Conservation (phyloP, 306 rosid genomes). For the Luffa aegyptiaca region DNA sequence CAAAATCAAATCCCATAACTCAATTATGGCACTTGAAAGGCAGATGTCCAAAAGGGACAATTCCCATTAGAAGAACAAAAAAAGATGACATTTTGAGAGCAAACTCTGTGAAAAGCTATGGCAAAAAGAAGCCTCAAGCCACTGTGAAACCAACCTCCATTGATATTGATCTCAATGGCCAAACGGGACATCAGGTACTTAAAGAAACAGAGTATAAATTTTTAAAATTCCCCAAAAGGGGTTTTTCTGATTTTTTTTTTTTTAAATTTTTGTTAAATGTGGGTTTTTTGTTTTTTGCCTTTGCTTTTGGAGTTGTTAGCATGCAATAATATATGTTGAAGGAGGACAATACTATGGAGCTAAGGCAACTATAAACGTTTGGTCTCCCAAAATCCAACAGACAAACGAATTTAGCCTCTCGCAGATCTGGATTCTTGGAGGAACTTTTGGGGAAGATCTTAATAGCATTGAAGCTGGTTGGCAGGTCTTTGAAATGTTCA, state of each 20-base stretch:
- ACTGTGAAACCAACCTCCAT: conserved; percentile 75
- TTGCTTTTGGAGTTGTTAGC: conserved; percentile 36
- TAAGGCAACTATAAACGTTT: conserved; percentile 88
- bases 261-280: not conserved
- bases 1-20: conserved; percentile 28
- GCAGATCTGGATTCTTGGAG: conserved; percentile 93
- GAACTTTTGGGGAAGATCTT: conserved; percentile 85
- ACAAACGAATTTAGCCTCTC: conserved; percentile 92
- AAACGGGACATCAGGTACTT: conserved; percentile 89
- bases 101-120: conserved; percentile 68
- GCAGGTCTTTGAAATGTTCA: conserved; percentile 49
- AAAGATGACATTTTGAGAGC: conserved; percentile 73
- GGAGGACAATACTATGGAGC: conserved; percentile 92
- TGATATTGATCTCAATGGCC: conserved; percentile 64
- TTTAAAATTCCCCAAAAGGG: too few relatives aligned
- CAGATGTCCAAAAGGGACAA: conserved; percentile 70
- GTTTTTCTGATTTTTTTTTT: not conserved
- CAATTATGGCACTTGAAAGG: conserved; percentile 87
- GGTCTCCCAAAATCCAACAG: conserved; percentile 91
- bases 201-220: not conserved
- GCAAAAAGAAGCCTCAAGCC: conserved; percentile 72
- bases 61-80: conserved; percentile 79
- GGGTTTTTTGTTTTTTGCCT: not conserved
- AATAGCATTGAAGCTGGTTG: conserved; percentile 99
- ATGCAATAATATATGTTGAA: conserved; percentile 85